phyloP scores from a whole-genome alignment of 768 basidiomycete species.

The Porpolomopsis calyptriformis region DNA sequence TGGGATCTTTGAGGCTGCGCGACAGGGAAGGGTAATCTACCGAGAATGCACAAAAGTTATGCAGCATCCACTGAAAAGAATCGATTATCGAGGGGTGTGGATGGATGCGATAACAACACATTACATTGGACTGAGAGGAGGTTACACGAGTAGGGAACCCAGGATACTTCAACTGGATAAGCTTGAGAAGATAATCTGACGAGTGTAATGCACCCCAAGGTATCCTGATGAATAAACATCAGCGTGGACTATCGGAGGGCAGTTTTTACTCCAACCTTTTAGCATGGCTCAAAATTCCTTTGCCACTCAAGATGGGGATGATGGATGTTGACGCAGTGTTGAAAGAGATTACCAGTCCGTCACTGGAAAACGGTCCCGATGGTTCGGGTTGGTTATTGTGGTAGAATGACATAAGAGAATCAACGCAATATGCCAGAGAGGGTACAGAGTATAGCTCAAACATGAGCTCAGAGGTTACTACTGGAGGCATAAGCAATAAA shows the following conservation, averaged over 20 bases:
- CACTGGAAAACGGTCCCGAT: conserved; percentile 34
- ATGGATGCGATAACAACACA: conserved; percentile 16
- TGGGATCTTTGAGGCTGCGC: conserved; percentile 57
- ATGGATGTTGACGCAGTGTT: conserved; percentile 87
- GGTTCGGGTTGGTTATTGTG: conserved; percentile 46
- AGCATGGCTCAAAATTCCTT: conserved; percentile 71
- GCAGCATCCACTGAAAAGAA: conserved; percentile 71
- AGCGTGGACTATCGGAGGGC: background rate
- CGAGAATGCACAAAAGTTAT: conserved; percentile 76
- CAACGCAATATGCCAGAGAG: conserved; percentile 77
- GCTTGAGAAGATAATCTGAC: conserved; percentile 84
- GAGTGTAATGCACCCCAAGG: conserved; percentile 90
- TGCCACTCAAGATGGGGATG: conserved; percentile 77
- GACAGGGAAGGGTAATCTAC: conserved; percentile 64
- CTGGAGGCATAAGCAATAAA: background rate
- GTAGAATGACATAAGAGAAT: conserved; percentile 89
- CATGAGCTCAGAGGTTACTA: conserved; percentile 92
- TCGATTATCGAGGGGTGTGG: background rate
- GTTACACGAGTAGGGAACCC: conserved; percentile 83
- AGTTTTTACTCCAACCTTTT: conserved; percentile 49
- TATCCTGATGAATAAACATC: conserved; percentile 41
- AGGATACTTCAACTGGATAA: conserved; percentile 92
- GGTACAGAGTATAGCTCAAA: conserved; percentile 91
- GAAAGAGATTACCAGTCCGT: conserved; percentile 84
- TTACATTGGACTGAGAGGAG: conserved; percentile 62